phyloP scores from a whole-genome alignment of 768 basidiomycete genomes.

The Lactarius tabidus region DNA sequence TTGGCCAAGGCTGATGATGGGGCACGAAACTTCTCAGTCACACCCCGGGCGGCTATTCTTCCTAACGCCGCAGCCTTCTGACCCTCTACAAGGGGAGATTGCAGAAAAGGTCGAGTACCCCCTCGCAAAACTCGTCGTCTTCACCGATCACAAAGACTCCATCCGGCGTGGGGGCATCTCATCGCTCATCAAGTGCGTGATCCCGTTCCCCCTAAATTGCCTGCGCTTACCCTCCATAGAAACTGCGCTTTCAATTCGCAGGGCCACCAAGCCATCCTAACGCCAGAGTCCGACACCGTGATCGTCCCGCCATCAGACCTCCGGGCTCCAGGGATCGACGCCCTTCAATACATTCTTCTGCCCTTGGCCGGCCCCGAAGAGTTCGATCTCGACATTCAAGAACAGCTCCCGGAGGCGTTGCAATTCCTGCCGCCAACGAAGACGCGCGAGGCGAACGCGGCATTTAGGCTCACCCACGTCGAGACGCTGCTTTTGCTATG shows the following conservation, averaged over 20 bases:
- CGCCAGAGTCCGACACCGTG: constrained; percentile 54
- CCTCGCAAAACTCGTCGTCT: constrained; percentile 73
- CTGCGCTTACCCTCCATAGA: constrained; percentile 40
- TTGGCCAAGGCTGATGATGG: background rate
- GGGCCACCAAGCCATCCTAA: constrained; percentile 68
- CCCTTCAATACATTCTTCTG: constrained; percentile 78
- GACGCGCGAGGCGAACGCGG: constrained; percentile 71
- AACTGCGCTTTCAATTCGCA: constrained; percentile 72
- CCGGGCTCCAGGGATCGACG: constrained; percentile 72
- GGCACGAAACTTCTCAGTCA: constrained; percentile 43
- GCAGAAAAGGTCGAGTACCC: constrained; percentile 65
- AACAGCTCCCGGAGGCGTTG: constrained; percentile 73
- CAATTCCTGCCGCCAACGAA: constrained; percentile 89
- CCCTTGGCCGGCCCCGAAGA: constrained; percentile 96
- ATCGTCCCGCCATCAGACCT: constrained; percentile 54
- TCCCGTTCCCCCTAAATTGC: background rate
- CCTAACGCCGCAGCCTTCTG: constrained; percentile 56
- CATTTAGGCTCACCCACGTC: constrained; percentile 76
- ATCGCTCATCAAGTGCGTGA: constrained; percentile 74
- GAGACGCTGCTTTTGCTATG: constrained; percentile 87
- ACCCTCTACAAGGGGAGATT: constrained; percentile 44
- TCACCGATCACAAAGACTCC: constrained; percentile 85
- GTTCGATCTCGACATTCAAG: constrained; percentile 89
- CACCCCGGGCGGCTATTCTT: constrained; percentile 78
- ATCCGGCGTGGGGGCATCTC: constrained; percentile 87